Base-by-base conservation (phyloP, 2,329 filamentous ascomycete species). In the Diaporthe vexans region DNA sequence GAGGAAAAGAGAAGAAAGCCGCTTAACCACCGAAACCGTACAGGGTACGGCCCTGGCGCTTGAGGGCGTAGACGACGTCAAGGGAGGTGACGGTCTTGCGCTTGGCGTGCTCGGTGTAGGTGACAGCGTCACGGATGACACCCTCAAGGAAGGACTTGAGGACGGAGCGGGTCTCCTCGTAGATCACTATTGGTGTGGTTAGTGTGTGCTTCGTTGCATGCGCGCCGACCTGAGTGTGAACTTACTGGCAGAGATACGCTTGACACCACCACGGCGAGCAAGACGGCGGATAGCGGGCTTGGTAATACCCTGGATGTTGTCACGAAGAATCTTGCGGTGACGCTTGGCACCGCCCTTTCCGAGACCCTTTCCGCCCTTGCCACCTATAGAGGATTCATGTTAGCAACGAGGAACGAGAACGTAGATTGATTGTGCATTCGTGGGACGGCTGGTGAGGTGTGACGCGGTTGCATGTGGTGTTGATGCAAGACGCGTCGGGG, bases 301-400 rank as follows among this genome's bases (percentile, higher is more conserved):
- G 84, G 95, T 98, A 85, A 98, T 98, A 89, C 95, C 95, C 90
- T 98, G 95, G 85, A 98, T 98, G 94, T 98, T 98, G 94, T 98
- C 95, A 88, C 95, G 95, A 87, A 98, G 91, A 90, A 98, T 98
- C 94, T 98, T 98, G 84, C 96, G 93, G 90, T 98, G 95, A 88
- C 95, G 95, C 94, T 98, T 98, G 88, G 96, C 96, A 86, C 95
- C 95, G 80, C 95, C 95, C 93, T 98, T 98, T 86, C 95, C 95
- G 88, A 98, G 95, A 86, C 95, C 95, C 92, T 98, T 98, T 85
- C 95, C 95, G 87, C 95, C 95, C 89, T 97, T 97, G 86, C 95
- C 95, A 86, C 94, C 94, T 97, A 81, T 81, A 77, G 76, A 79
- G 76, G 77, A 77, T 75, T 81, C 81, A 80, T 79, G 87, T 91